phyloP scores from a whole-genome alignment of 1,284 basidiomycete species.

The Pyrrhoderma noxium region DNA sequence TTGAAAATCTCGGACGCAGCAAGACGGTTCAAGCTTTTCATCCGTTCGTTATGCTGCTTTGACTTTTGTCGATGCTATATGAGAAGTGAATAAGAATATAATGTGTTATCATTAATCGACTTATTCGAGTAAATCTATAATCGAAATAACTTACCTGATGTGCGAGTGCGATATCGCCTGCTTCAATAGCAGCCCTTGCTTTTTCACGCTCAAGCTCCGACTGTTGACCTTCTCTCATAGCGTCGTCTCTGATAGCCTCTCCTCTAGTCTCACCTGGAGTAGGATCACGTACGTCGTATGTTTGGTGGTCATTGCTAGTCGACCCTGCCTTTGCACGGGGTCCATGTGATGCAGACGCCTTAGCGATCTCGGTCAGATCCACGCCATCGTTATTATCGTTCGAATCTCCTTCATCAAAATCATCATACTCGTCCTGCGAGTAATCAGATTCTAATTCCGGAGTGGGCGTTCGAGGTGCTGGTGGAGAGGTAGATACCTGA shows the following conservation, averaged over 20 bases:
- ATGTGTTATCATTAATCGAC: background rate
- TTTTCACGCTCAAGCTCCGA: no score
- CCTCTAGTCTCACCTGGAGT: no score
- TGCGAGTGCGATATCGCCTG: constrained; percentile 7
- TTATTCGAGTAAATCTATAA: background rate
- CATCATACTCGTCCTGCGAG: constrained; percentile 3
- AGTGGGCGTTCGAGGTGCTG: no score
- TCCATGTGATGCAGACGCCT: background rate
- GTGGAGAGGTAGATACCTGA: background rate
- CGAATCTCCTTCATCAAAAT: background rate
- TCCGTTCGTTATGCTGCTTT: constrained; percentile 1
- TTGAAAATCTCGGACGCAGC: constrained; percentile 14
- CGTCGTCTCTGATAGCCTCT: constrained; percentile 5
- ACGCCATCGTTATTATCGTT: background rate
- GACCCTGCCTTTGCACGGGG: no score
- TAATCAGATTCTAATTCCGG: constrained; percentile 12
- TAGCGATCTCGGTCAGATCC: background rate
- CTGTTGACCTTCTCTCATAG: no score
- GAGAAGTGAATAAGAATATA: no score
- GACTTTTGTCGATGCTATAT: constrained; percentile 5
- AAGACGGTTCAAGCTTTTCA: constrained; percentile 6
- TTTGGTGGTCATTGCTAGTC: no score
- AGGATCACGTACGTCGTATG: no score
- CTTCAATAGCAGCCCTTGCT: constrained; percentile 6
- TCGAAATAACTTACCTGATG: constrained; percentile 1